phyloP scores from a whole-genome alignment of 73 alveolate genomes.

The Paramecium sexaurelia region DNA sequence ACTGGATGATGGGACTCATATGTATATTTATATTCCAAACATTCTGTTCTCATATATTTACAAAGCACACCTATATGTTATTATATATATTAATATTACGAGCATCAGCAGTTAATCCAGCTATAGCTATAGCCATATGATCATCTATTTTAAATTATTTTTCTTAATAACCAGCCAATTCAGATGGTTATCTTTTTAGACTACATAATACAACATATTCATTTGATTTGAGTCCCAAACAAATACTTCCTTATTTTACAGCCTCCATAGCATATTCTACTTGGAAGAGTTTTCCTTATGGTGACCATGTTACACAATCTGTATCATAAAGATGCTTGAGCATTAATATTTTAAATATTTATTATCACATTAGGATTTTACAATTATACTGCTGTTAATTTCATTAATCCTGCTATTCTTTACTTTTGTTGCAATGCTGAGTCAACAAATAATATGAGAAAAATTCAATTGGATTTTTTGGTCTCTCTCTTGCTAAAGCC shows the following conservation, averaged over 20 bases:
- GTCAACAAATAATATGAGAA: slow-evolving; percentile 65
- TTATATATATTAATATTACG: slow-evolving; percentile 85
- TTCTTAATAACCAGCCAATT: slow-evolving; percentile 90
- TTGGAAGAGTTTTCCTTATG: slow-evolving; percentile 95
- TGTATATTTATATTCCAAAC: slow-evolving; percentile 90
- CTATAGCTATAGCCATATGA: slow-evolving; percentile 97
- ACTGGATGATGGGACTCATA: slow-evolving; percentile 89
- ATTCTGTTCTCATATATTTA: slow-evolving; percentile 94
- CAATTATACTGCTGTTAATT: background rate
- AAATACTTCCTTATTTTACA: slow-evolving; percentile 95
- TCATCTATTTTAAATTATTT: slow-evolving; percentile 95
- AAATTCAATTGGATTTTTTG: slow-evolving; percentile 68
- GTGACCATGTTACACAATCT: slow-evolving; percentile 97
- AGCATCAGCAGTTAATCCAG: slow-evolving; percentile 99
- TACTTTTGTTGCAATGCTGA: slow-evolving; percentile 16
- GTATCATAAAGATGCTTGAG: slow-evolving; percentile 91
- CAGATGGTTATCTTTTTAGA: slow-evolving; percentile 87
- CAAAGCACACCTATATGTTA: slow-evolving; percentile 81
- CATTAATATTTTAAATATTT: slow-evolving; percentile 72
- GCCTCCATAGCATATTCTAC: slow-evolving; percentile 99
- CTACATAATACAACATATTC: slow-evolving; percentile 77
- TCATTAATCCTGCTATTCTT: background rate
- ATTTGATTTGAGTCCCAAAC: slow-evolving; percentile 92
- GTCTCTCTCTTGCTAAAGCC: slow-evolving; percentile 70
- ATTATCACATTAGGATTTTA: slow-evolving; percentile 45